phyloP scores from a whole-genome alignment of 768 basidiomycete species.

The Psilocybe tampanensis region DNA sequence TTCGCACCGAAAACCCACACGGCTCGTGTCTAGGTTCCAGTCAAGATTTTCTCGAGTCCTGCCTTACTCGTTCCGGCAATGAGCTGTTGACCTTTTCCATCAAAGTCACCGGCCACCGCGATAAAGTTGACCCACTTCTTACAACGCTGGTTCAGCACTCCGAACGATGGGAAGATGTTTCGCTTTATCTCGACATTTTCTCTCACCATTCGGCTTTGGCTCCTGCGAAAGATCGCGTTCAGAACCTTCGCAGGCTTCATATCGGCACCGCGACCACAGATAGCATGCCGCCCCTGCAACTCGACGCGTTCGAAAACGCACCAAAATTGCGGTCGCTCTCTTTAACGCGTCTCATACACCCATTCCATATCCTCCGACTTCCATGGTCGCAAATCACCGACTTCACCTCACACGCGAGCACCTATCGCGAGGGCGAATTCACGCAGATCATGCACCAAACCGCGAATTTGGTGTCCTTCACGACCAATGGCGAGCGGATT shows the following conservation, averaged over 20 bases:
- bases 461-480: slow-evolving; percentile 17
- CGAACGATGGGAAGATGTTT: slow-evolving; percentile 22
- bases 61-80: slow-evolving; percentile 22
- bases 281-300: slow-evolving; percentile 1
- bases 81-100: slow-evolving; percentile 21
- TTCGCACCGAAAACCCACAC: background rate
- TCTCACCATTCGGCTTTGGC: slow-evolving; percentile 13
- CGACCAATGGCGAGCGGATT: slow-evolving; percentile 22
- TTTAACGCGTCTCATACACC: slow-evolving; percentile 14
- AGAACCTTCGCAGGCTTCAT: slow-evolving; percentile 16
- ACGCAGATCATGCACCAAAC: slow-evolving; percentile 20
- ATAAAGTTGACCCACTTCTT: slow-evolving; percentile 9
- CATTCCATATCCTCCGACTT: slow-evolving; percentile 19
- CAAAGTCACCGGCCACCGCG: background rate
- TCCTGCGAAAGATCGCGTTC: slow-evolving; percentile 13
- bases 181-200: slow-evolving; percentile 16
- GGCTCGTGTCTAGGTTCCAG: background rate
- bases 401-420: slow-evolving; percentile 16
- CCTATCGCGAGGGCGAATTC: slow-evolving; percentile 26
- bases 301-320: slow-evolving; percentile 24
- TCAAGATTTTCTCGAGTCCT: slow-evolving; percentile 20
- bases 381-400: slow-evolving; percentile 26
- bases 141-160: slow-evolving; percentile 14
- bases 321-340: slow-evolving; percentile 19
- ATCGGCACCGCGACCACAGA: slow-evolving; percentile 9